Percentiles rank a stretch among this genome's conserved stretches.
These are phyloP conservation scores for Colletotrichum sp. DNA, from an alignment of 2,329 filamentous ascomycete species.

Conservation along the genomic window DNA sequence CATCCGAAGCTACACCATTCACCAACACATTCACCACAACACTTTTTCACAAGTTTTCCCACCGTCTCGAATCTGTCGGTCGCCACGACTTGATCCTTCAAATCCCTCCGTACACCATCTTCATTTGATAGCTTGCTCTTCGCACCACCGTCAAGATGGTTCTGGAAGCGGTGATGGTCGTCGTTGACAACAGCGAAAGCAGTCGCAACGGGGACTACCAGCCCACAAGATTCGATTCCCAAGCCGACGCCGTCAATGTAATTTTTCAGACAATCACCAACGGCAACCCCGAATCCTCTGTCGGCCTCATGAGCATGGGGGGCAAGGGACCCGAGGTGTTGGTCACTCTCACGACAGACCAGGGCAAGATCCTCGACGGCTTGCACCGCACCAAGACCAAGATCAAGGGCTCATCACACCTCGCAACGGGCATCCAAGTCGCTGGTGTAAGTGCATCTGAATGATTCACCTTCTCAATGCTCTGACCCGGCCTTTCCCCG, in stretches of 20 bases:
- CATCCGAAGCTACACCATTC: constrained; percentile 18
- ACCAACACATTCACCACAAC: background rate
- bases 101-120: background rate
- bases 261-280: constrained; percentile 96
- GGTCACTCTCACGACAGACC: constrained; percentile 94
- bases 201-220: constrained; percentile 94
- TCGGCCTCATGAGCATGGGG: constrained; percentile 98
- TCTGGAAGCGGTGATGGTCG: constrained; percentile 99
- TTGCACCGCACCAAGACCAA: constrained; percentile 88
- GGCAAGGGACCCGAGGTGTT: constrained; percentile 97
- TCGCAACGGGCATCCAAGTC: constrained; percentile 94
- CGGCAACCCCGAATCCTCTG: constrained; percentile 94
- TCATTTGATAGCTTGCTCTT: background rate
- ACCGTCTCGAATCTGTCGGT: background rate
- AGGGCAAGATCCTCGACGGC: constrained; percentile 92
- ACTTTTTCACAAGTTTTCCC: background rate
- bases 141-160: constrained; percentile 74
- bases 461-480: background rate
- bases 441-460: constrained; percentile 72
- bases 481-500: constrained; percentile 16
- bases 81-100: background rate
- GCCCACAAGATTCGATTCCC: constrained; percentile 94
- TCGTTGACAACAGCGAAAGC: constrained; percentile 99
- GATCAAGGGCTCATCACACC: constrained; percentile 86
- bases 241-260: constrained; percentile 92